A percentile compares a stretch with the other conserved stretches of the same genome.
These are phyloP conservation scores for Cytospora piceicola DNA, from an alignment of 2,329 filamentous ascomycete genomes.

Conservation along the genomic window DNA sequence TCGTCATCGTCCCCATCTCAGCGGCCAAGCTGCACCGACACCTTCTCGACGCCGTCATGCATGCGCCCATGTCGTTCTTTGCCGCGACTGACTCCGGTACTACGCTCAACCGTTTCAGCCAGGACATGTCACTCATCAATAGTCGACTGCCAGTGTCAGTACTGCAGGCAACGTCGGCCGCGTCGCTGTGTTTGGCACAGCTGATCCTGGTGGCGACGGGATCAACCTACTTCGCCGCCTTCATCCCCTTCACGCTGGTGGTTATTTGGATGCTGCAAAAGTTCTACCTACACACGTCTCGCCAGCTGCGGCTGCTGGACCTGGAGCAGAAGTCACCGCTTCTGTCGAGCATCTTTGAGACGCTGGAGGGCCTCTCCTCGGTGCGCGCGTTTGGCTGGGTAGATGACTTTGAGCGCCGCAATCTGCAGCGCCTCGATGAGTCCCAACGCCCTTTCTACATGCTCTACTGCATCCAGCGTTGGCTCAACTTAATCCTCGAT, in stretches of 20 bases:
- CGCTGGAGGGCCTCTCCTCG: neutral
- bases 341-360: neutral
- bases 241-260: neutral
- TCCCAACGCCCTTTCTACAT: too few species aligned
- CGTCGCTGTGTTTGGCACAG: neutral
- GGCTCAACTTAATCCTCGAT: too few species aligned
- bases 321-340: neutral
- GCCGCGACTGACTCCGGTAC: neutral
- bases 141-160: neutral
- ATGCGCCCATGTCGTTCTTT: neutral
- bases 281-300: conserved; percentile 1
- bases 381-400: conserved; percentile 7
- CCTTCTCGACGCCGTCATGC: neutral
- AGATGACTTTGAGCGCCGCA: neutral
- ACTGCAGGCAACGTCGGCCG: neutral
- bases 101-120: conserved; percentile 11
- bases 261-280: neutral
- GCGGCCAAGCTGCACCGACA: neutral
- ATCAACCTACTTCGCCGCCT: neutral
- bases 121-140: conserved; percentile 16
- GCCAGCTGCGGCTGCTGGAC: conserved; percentile 4
- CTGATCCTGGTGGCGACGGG: neutral
- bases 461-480: too few species aligned
- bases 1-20: conserved; percentile 1
- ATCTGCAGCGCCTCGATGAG: neutral